These are phyloP conservation scores for Parathielavia hyrcaniae DNA, from an alignment of 495 filamentous ascomycete species.

Conservation along the genomic window DNA sequence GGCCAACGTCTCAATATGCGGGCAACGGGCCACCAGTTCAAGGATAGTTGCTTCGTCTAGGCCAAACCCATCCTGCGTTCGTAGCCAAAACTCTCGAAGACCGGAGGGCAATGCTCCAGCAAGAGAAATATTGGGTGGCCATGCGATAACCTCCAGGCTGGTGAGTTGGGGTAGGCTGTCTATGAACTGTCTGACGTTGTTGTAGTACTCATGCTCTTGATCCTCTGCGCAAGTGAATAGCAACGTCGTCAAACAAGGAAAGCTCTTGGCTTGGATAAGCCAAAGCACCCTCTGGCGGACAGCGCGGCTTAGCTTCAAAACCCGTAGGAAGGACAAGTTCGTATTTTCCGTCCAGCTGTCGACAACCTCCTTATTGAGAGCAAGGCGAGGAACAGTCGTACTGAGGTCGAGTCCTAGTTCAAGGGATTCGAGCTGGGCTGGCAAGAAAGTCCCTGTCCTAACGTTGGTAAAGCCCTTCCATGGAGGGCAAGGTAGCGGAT, in stretches of 20 bases:
- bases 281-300: not conserved
- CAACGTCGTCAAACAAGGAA: not conserved
- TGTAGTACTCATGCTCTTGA: not conserved
- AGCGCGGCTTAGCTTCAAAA: not conserved
- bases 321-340: not conserved
- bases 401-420: not conserved
- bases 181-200: not conserved
- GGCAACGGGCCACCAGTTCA: not conserved
- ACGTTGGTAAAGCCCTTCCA: not conserved
- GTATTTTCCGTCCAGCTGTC: not conserved
- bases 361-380: not conserved
- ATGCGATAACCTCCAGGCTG: not conserved
- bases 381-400: not conserved
- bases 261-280: not conserved
- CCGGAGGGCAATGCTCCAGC: not conserved
- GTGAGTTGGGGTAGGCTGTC: not conserved
- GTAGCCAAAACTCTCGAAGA: not conserved
- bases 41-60: not conserved
- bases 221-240: not conserved
- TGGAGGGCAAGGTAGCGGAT: not conserved
- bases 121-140: not conserved
- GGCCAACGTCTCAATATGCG: not conserved
- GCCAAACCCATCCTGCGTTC: not conserved
- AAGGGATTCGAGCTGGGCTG: not conserved
- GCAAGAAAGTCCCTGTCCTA: not conserved